phyloP scores from a whole-genome alignment of 2,329 filamentous ascomycete genomes.

The Lachnellula arida region DNA sequence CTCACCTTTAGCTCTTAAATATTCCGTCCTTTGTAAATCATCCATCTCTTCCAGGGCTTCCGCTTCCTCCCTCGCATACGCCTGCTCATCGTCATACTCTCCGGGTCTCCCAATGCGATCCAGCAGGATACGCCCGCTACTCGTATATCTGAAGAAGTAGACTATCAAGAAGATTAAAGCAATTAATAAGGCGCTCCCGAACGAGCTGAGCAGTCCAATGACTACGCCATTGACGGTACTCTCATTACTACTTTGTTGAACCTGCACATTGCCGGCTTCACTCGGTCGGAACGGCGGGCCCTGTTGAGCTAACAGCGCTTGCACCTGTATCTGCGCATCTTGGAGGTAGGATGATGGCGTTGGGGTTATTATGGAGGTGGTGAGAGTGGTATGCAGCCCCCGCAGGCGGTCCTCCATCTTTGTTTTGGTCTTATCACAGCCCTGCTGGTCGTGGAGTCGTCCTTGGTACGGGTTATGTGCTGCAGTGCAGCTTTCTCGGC shows the following conservation, averaged over 20 bases:
- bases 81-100: conserved; percentile 97
- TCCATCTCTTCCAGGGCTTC: conserved; percentile 95
- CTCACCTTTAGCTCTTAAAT: conserved; percentile 89
- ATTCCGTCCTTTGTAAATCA: conserved; percentile 83
- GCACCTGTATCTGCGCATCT: conserved; percentile 10
- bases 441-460: neutral
- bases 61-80: conserved; percentile 87
- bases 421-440: conserved; percentile 10
- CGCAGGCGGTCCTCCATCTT: conserved; percentile 17
- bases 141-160: conserved; percentile 92
- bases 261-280: conserved; percentile 1
- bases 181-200: conserved; percentile 84
- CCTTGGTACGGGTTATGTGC: neutral
- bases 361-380: conserved; percentile 16
- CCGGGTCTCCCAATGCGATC: conserved; percentile 90
- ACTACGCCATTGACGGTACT: conserved; percentile 69
- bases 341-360: conserved; percentile 6
- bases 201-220: conserved; percentile 90
- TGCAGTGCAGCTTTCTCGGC: conserved; percentile 18
- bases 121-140: conserved; percentile 81
- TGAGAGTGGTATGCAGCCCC: conserved; percentile 11
- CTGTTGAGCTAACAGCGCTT: conserved; percentile 2
- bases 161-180: conserved; percentile 74
- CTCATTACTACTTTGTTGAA: conserved; percentile 15
- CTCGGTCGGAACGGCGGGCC: neutral